Evolutionary conservation across 495 filamentous ascomycete genomes (phyloP).

Genomic region (Sabuloglossum arenarium): DNA sequence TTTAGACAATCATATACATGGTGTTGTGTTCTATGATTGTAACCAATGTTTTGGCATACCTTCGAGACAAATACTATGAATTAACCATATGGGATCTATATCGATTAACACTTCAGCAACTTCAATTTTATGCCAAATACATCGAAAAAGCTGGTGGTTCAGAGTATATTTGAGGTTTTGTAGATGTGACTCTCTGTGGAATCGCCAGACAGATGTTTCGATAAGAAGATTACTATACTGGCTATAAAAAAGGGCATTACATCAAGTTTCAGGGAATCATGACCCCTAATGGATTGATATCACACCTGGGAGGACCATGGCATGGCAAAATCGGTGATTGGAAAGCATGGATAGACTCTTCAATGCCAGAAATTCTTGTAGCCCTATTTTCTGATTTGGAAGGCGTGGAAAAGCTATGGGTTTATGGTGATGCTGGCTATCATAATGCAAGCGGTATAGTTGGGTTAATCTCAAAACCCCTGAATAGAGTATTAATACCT

Average conservation of each 20-base stretch:
- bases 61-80: not conserved
- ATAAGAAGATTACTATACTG: not conserved
- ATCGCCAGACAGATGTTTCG: not conserved
- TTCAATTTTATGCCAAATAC: not conserved
- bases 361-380: not conserved
- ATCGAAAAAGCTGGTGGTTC: not conserved
- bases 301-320: not conserved
- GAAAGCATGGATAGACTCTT: not conserved
- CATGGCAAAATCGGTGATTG: not conserved
- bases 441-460: not conserved
- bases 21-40: not conserved
- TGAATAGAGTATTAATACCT: not conserved
- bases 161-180: not conserved
- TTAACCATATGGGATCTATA: not conserved
- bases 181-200: not conserved
- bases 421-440: not conserved
- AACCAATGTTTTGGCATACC: not conserved
- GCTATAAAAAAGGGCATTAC: not conserved
- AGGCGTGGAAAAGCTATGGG: not conserved
- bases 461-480: not conserved
- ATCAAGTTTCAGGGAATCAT: not conserved
- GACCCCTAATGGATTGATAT: not conserved
- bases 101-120: not conserved
- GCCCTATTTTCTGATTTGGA: not conserved
- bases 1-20: not conserved